Percentiles rank a stretch among this genome's conserved stretches.
Evolutionary conservation across 306 rosid species (phyloP).

Genomic region (Cicer yamashitae): DNA sequence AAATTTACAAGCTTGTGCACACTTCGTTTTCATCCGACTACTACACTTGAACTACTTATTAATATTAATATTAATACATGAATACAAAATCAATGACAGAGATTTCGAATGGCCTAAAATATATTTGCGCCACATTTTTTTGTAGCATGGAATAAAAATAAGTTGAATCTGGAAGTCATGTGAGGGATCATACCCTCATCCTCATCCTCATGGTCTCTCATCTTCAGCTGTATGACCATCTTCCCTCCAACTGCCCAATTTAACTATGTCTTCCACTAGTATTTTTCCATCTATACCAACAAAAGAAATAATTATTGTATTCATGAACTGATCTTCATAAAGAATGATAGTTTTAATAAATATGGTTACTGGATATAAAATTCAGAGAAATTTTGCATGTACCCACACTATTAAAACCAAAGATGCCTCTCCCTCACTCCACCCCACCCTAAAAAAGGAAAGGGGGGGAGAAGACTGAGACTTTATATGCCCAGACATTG

Average conservation of each 20-base stretch:
- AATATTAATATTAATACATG: neutral
- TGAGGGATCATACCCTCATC: constrained; percentile 33
- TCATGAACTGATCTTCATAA: constrained; percentile 35
- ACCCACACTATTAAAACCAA: constrained; percentile 13
- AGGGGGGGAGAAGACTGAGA: neutral
- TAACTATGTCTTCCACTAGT: constrained; percentile 94
- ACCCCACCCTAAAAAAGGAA: neutral
- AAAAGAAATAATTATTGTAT: constrained; percentile 28
- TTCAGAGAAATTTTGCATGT: constrained; percentile 7
- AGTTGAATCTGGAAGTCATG: constrained; percentile 26
- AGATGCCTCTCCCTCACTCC: neutral
- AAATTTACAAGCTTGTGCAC: constrained; percentile 52
- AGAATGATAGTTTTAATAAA: constrained; percentile 2
- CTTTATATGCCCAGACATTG: neutral
- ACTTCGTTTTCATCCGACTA: constrained; percentile 40
- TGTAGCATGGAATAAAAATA: constrained; percentile 39
- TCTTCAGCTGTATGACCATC: constrained; percentile 65
- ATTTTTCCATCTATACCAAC: constrained; percentile 83
- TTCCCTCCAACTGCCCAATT: constrained; percentile 75
- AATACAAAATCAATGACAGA: constrained; percentile 40
- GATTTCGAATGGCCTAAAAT: constrained; percentile 38
- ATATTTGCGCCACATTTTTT: constrained; percentile 32
- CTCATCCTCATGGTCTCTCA: constrained; percentile 28
- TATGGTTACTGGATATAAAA: neutral
- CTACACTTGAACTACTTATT: constrained; percentile 41